A percentile compares a stretch with the other conserved stretches of the same genome.
Conservation (phyloP, 1,284 basidiomycete species). For the Ceraceosorus guamensis region DNA sequence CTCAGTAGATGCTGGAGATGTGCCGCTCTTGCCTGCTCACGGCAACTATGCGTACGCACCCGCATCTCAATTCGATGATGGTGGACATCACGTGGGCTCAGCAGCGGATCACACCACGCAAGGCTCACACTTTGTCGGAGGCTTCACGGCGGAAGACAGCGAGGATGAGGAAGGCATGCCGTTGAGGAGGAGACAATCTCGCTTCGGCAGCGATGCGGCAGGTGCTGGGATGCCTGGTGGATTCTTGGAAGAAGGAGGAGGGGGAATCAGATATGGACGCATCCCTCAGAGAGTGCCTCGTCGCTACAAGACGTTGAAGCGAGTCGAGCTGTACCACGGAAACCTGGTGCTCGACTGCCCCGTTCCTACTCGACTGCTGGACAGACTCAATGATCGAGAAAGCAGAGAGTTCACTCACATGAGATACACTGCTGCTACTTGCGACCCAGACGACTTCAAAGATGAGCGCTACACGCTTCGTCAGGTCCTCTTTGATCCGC, state of each 20-base stretch:
- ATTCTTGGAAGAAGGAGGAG: constrained; percentile 30
- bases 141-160: constrained; percentile 20
- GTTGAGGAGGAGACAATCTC: constrained; percentile 6
- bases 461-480: constrained; percentile 40
- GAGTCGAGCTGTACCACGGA: constrained; percentile 43
- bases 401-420: constrained; percentile 27
- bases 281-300: constrained; percentile 42
- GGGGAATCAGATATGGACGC: constrained; percentile 32
- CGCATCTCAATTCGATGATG: constrained; percentile 31
- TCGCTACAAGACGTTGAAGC: constrained; percentile 42
- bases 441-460: constrained; percentile 23
- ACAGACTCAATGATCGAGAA: constrained; percentile 18
- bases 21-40: constrained; percentile 23
- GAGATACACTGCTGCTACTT: constrained; percentile 31
- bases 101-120: too few species aligned
- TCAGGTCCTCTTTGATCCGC: constrained; percentile 41
- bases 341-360: constrained; percentile 46
- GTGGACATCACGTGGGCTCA: constrained; percentile 31
- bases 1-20: constrained; percentile 15
- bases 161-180: constrained; percentile 24
- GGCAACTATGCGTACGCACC: constrained; percentile 36
- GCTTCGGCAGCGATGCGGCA: constrained; percentile 5
- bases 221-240: constrained; percentile 33
- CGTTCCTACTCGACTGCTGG: constrained; percentile 34
- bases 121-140: neutral